Percentiles rank a stretch among this genome's conserved stretches.
Conservation (phyloP, 495 filamentous ascomycete genomes). For the Cercophora scortea region DNA sequence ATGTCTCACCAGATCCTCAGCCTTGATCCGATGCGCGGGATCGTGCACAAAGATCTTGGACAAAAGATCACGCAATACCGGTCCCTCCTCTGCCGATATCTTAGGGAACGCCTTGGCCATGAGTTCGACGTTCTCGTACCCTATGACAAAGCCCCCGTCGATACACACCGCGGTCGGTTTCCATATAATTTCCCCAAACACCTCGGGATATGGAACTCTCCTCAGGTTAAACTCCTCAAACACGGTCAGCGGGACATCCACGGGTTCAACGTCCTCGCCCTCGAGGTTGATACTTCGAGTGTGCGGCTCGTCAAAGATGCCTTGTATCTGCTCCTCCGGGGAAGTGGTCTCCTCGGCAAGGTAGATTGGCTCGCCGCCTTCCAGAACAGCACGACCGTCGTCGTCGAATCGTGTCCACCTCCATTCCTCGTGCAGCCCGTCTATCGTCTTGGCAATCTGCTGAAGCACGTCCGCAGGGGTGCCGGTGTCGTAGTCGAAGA, state of each 20-base stretch:
- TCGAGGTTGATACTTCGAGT: neutral
- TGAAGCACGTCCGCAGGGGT: neutral
- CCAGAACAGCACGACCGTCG: neutral
- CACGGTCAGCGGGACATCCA: neutral
- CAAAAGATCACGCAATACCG: neutral
- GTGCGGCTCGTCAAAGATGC: neutral
- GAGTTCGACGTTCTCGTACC: neutral
- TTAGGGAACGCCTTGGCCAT: neutral
- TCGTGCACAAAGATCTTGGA: slow-evolving; percentile 1
- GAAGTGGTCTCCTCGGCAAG: neutral
- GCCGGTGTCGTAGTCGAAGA: neutral
- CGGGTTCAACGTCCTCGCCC: neutral
- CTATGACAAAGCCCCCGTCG: neutral
- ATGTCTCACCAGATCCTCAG: neutral
- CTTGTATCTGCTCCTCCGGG: neutral
- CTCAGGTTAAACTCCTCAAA: neutral
- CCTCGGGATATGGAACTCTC: neutral
- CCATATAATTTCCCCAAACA: neutral
- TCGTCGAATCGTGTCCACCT: neutral
- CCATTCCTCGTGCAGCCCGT: neutral
- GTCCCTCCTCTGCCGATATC: neutral
- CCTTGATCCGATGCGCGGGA: neutral
- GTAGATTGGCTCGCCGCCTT: neutral
- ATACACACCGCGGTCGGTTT: neutral
- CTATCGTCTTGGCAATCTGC: neutral